Percentiles rank a stretch among this genome's conserved stretches.
Conservation (phyloP, 2,329 filamentous ascomycete genomes). For the Arthrobotrys sphaeroides region DNA sequence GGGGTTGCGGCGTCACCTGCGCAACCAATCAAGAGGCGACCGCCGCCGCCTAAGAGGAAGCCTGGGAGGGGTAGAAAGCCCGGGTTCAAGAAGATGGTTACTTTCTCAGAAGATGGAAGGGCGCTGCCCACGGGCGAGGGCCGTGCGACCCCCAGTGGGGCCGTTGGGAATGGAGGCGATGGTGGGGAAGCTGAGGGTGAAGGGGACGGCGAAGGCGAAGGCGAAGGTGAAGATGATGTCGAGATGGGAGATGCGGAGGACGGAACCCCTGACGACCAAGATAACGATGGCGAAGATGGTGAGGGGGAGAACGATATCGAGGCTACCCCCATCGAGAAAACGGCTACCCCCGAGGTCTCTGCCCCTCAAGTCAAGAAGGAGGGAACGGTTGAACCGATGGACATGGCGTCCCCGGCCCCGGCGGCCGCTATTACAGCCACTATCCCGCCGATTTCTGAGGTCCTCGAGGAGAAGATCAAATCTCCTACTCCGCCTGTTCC, state of each 20-base stretch:
- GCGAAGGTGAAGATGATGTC: slow-evolving; percentile 44
- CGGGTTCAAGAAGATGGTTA: slow-evolving; percentile 56
- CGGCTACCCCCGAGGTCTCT: slow-evolving; percentile 13
- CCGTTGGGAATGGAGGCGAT: slow-evolving; percentile 6
- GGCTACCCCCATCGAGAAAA: slow-evolving; percentile 23
- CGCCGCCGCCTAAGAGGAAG: slow-evolving; percentile 57
- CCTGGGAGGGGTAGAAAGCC: slow-evolving; percentile 56
- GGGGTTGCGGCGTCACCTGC: slow-evolving; percentile 10
- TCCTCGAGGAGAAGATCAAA: not conserved
- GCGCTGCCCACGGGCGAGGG: slow-evolving; percentile 41
- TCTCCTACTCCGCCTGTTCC: slow-evolving; percentile 3
- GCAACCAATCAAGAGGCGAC: slow-evolving; percentile 52
- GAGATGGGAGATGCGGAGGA: slow-evolving; percentile 51
- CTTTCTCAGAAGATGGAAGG: slow-evolving; percentile 47
- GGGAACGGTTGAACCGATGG: slow-evolving; percentile 32
- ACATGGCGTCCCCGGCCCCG: slow-evolving; percentile 19
- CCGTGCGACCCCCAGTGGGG: slow-evolving; percentile 29
- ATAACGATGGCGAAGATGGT: slow-evolving; percentile 27
- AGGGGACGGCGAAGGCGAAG: slow-evolving; percentile 22
- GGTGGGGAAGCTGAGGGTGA: slow-evolving; percentile 10
- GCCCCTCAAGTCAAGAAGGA: slow-evolving; percentile 30
- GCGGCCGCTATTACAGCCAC: not conserved
- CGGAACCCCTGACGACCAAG: slow-evolving; percentile 48
- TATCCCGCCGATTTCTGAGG: slow-evolving; percentile 5
- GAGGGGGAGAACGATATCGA: slow-evolving; percentile 12